Evolutionary conservation across 2,329 filamentous ascomycete genomes (phyloP), one percentile per base, ranked within the genome.

Genomic region (Clarireedia homoeocarpa): DNA sequence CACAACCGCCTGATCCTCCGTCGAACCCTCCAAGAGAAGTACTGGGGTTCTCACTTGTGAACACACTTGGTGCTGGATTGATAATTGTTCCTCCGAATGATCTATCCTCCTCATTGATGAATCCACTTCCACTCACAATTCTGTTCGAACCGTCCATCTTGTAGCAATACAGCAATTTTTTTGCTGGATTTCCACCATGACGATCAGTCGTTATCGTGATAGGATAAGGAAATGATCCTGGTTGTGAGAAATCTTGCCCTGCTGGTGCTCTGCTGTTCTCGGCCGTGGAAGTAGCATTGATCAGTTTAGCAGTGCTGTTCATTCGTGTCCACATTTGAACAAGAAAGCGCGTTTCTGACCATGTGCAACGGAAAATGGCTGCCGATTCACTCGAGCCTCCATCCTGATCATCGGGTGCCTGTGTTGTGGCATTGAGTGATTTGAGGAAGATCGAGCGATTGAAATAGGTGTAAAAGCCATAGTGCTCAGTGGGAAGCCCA

Each of bases 391-490:
- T 70, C 20, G 78, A 72, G 7, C 83, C 83, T 40, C 83, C 83
- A 58, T 81, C 71, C 47, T 73, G 64, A 62, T 85, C 82, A 26
- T 75, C 71, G 1, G 75, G 71, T 2, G 75, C 69, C 17, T 42
- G 39, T 7, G 39, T 42, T 10, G 39, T 42, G 15, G 39, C 17
- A 42, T 42, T 42, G 39, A 42, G 39, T 9, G 39, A 42, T 20
- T 84, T 83, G 59, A 95, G 77, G 74, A 92, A 95, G 61, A 95
- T 89, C 7, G 86, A 87, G 62, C 91, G 89, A 72, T 91, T 85
- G 71, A 88, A 97, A 75, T 96, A 95, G 0, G 82, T 88, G 73
- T 96, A 96, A 73, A 96, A 96, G 2, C 89, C 90, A 71, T 95
- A 96, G 72, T 96, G 90, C 70, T 97, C 92, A 0, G 85, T 86